A percentile compares a stretch with the other conserved stretches of the same genome.
These are phyloP conservation scores for Colletotrichum cordylinicola DNA, from an alignment of 2,329 filamentous ascomycete species.

Conservation along the genomic window DNA sequence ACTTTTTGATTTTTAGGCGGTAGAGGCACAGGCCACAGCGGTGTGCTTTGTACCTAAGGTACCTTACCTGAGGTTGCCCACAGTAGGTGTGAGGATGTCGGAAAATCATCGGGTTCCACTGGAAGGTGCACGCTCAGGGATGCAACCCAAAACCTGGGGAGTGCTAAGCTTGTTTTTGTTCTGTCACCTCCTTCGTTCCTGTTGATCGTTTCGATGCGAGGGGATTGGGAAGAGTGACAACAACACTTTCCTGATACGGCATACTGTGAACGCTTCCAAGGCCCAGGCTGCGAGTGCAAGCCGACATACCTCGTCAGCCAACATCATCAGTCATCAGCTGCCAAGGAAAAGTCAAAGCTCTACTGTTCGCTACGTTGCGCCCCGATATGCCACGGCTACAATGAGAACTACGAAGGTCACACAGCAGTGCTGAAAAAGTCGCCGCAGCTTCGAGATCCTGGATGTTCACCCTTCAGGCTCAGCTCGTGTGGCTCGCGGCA, in stretches of 20 bases:
- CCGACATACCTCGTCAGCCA: not conserved
- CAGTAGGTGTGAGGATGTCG: conserved; percentile 9
- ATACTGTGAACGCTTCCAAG: not conserved
- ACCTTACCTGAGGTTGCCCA: not conserved
- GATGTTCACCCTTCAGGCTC: not conserved
- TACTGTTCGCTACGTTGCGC: not conserved
- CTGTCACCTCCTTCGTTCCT: not conserved
- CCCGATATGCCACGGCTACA: not conserved
- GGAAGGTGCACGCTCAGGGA: not conserved
- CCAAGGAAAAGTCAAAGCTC: not conserved
- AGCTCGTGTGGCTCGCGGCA: not conserved
- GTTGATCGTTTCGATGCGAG: not conserved
- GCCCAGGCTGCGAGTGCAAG: not conserved
- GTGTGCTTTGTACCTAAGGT: conserved; percentile 1
- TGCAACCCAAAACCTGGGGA: conserved; percentile 4
- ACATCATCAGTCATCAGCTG: not conserved
- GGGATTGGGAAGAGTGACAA: not conserved
- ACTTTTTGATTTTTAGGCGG: conserved; percentile 14
- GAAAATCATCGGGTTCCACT: conserved; percentile 21
- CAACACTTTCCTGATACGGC: not conserved
- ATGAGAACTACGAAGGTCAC: not conserved
- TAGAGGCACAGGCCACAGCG: not conserved
- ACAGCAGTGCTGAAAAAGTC: not conserved
- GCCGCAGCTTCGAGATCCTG: not conserved
- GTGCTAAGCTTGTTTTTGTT: not conserved